Evolutionary conservation across 495 filamentous ascomycete species (phyloP), one percentile per base, ranked within the genome.

Genomic region (Aspergillus nidulans): DNA sequence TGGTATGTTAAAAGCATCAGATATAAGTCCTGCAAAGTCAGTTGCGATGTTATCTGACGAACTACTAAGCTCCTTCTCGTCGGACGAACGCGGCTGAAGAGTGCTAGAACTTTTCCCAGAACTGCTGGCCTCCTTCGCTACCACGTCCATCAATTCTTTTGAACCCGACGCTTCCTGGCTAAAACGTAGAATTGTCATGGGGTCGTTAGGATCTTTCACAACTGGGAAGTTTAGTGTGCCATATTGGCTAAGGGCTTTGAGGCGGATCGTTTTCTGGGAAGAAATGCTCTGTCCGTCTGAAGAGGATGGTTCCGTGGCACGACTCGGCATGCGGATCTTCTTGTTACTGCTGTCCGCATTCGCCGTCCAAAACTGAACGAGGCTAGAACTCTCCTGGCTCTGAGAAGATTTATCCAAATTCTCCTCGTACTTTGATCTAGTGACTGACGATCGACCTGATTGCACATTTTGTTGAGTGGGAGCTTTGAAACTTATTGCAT

Each of bases 181-280:
- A 45, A 91, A 79, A 52, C 86, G 79, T 32, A 83, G 53, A 6
- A 77, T 70, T 1, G 87, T 90, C 55, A 76, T 77, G 23, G 81
- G 78, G 55, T 89, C 81, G 56, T 85, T 81, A 0, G 86, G 80
- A 55, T 94, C 81, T 68, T 96, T 96, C 15, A 95, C 89, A 9
- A 92, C 82, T 1, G 87, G 81, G 59, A 90, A 95, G 15, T 73
- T 75, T 20, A 90, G 75, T 25, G 58, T 67, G 39, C 63, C 67
- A 26, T 67, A 71, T 32, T 66, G 61, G 6, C 50, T 53, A 20
- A 62, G 58, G 12, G 38, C 50, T 40, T 59, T 70, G 9, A 64
- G 56, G 15, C 62, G 64, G 24, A 62, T 45, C n/a, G 66, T 66
- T 40, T 55, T 59, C 49, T 71, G 69, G 4, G 67, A 69, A n/a